phyloP scores from a whole-genome alignment of 2,329 filamentous ascomycete species.

The Aspergillus pseudoviridinutans region DNA sequence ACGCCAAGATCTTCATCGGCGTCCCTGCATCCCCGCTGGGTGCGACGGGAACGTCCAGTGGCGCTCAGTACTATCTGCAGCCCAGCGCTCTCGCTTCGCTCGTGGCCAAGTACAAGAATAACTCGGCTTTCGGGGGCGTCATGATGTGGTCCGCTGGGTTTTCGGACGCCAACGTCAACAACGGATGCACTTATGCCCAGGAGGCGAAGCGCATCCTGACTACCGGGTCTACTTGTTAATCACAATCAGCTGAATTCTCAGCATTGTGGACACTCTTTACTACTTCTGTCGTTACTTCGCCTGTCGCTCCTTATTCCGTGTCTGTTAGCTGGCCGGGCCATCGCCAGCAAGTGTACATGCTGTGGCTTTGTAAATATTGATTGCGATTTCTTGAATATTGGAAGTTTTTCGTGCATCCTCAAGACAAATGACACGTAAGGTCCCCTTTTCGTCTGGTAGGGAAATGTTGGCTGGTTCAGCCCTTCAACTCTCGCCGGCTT shows the following conservation, averaged over 20 bases:
- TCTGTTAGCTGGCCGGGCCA: neutral
- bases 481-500: too few species aligned
- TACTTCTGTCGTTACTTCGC: neutral
- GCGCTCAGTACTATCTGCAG: conserved; percentile 16
- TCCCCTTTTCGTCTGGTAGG: too few species aligned
- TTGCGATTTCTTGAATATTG: neutral
- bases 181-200: conserved; percentile 43
- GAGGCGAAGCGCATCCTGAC: conserved; percentile 36
- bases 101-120: conserved; percentile 7
- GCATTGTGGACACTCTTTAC: neutral
- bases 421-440: neutral
- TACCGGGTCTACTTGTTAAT: conserved; percentile 27
- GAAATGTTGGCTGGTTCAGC: too few species aligned
- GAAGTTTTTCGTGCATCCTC: neutral
- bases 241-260: neutral
- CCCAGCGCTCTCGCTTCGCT: conserved; percentile 12
- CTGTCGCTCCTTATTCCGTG: neutral
- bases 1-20: conserved; percentile 20
- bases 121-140: conserved; percentile 15
- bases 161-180: conserved; percentile 32
- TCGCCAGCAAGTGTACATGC: neutral
- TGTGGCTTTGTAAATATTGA: neutral
- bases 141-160: conserved; percentile 44
- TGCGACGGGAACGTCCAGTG: conserved; percentile 29
- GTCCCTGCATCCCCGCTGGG: conserved; percentile 25